Percentiles rank a stretch among this genome's conserved stretches.
These are phyloP conservation scores for Corymbia maculata DNA, from an alignment of 345 rosid genomes.

Conservation along the genomic window DNA sequence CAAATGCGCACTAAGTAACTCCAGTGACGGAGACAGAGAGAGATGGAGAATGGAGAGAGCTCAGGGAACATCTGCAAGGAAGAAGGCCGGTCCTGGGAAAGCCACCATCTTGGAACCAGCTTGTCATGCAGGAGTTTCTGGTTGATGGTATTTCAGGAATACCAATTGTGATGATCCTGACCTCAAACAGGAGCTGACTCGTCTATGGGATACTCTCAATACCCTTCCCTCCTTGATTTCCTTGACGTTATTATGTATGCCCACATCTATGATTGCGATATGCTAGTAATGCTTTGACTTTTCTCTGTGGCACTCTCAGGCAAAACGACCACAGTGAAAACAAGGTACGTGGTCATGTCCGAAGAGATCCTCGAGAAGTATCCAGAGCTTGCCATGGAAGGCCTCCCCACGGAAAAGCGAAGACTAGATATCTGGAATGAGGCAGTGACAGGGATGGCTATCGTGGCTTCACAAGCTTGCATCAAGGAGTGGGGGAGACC, in stretches of 20 bases:
- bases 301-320: constrained; percentile 28
- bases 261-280: neutral
- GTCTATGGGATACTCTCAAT: constrained; percentile 46
- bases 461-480: constrained; percentile 74
- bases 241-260: neutral
- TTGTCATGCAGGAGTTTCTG: constrained; percentile 85
- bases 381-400: constrained; percentile 81
- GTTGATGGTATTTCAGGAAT: constrained; percentile 84
- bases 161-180: constrained; percentile 90
- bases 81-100: constrained; percentile 42
- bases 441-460: constrained; percentile 87
- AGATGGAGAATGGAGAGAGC: constrained; percentile 46
- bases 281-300: neutral
- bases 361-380: constrained; percentile 78
- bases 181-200: constrained; percentile 73
- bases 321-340: constrained; percentile 90
- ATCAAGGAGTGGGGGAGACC: constrained; percentile 80
- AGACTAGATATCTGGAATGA: constrained; percentile 66
- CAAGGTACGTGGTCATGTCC: constrained; percentile 94
- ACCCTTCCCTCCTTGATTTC: neutral
- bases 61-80: constrained; percentile 16
- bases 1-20: neutral
- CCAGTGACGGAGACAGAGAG: neutral
- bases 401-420: constrained; percentile 75
- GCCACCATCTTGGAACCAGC: constrained; percentile 89